Evolutionary conservation across 139 green algal genomes (phyloP).

Genomic region (Chlamydomonas incerta): DNA sequence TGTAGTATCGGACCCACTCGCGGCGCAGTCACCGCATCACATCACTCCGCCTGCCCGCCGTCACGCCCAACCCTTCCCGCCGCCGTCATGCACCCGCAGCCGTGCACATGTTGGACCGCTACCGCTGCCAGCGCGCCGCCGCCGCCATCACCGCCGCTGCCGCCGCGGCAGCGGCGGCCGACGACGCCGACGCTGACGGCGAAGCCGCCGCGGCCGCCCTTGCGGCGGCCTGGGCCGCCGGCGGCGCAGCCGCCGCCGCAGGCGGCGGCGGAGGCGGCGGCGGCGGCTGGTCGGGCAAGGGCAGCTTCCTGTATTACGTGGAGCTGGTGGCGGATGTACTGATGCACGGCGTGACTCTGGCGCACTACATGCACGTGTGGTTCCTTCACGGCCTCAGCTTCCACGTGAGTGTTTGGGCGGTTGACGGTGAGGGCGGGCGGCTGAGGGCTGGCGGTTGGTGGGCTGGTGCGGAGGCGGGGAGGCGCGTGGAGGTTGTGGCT

Average conservation of each 20-base stretch:
- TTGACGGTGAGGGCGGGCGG: neutral
- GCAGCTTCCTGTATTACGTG: conserved; percentile 36
- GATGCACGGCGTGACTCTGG: conserved; percentile 55
- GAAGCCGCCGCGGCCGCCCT: neutral
- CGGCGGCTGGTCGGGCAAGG: conserved; percentile 4
- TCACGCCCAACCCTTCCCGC: too few species aligned
- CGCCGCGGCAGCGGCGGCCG: neutral
- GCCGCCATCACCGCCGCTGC: neutral
- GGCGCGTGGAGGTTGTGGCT: neutral
- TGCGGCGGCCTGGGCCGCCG: neutral
- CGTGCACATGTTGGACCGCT: conserved; percentile 7
- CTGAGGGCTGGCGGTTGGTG: neutral
- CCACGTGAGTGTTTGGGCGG: conserved; percentile 24
- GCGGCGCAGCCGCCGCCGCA: neutral
- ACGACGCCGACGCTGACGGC: neutral
- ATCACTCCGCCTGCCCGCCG: too few species aligned
- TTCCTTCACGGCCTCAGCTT: conserved; percentile 57
- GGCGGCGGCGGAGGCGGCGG: conserved; percentile 16
- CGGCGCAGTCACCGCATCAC: too few species aligned
- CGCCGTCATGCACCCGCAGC: neutral
- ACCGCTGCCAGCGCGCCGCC: neutral
- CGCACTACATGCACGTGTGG: conserved; percentile 65
- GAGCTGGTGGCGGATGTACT: conserved; percentile 57
- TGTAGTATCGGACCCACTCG: too few species aligned
- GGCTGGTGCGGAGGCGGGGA: neutral